Percentiles rank a stretch among this genome's conserved stretches.
These are phyloP conservation scores for Mrakia gelida DNA, from an alignment of 768 basidiomycete species.

Conservation along the genomic window DNA sequence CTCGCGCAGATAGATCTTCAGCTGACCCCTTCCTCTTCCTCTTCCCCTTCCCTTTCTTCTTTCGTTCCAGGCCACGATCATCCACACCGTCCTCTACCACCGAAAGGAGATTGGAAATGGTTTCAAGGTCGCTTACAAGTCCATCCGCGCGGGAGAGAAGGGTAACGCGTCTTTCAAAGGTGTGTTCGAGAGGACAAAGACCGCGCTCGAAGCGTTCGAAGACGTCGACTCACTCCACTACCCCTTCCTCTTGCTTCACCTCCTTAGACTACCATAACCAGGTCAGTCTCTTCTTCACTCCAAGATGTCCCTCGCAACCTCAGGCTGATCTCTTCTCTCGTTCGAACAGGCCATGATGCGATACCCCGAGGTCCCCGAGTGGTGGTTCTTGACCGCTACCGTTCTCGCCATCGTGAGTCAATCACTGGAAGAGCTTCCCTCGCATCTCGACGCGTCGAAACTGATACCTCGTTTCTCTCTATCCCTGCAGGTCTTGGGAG, in stretches of 20 bases:
- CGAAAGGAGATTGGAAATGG: constrained; percentile 55
- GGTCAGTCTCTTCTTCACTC: not conserved
- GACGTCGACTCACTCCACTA: too few species aligned
- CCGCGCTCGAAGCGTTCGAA: too few species aligned
- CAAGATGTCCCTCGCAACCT: too few species aligned
- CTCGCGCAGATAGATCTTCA: too few species aligned
- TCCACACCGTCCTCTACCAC: constrained; percentile 54
- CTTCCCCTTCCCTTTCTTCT: too few species aligned
- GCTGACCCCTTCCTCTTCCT: too few species aligned
- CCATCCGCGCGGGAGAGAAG: constrained; percentile 30
- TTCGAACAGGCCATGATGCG: constrained; percentile 23
- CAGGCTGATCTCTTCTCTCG: not conserved
- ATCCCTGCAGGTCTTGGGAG: too few species aligned
- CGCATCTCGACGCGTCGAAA: too few species aligned
- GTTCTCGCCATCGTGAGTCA: constrained; percentile 7
- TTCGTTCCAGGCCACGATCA: constrained; percentile 41
- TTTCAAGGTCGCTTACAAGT: constrained; percentile 39
- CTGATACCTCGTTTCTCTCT: too few species aligned
- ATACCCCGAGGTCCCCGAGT: constrained; percentile 29
- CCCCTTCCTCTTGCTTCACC: too few species aligned
- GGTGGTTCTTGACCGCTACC: constrained; percentile 20
- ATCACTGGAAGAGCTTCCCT: too few species aligned
- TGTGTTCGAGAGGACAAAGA: too few species aligned
- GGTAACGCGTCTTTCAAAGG: constrained; percentile 31
- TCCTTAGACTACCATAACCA: constrained; percentile 26